Percentiles rank a stretch among this genome's conserved stretches.
Conservation (phyloP, 31 red algal species). For the Porphyra umbilicalis region DNA sequence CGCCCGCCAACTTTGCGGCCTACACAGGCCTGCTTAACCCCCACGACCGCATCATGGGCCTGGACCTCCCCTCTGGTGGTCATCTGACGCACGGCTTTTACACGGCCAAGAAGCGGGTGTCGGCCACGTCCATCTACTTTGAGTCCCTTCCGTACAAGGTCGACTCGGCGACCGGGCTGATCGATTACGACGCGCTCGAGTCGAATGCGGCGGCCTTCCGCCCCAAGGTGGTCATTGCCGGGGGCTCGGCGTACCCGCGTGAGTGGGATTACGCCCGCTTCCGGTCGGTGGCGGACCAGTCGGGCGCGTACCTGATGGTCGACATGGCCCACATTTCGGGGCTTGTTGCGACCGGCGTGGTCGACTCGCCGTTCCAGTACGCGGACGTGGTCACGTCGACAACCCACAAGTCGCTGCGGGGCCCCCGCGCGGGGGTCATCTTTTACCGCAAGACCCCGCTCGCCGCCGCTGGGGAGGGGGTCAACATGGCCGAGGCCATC, state of each 20-base stretch:
- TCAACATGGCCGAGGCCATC: conserved; percentile 68
- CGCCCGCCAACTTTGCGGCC: conserved; percentile 96
- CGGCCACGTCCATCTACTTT: conserved; percentile 94
- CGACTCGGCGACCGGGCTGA: conserved; percentile 53
- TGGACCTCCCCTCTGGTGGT: conserved; percentile 85
- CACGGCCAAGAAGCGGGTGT: conserved; percentile 80
- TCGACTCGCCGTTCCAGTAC: conserved; percentile 69
- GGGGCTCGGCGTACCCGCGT: conserved; percentile 88
- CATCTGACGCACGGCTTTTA: conserved; percentile 99
- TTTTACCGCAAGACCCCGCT: conserved; percentile 67
- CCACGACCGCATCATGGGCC: conserved; percentile 98
- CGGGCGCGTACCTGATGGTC: conserved; percentile 84
- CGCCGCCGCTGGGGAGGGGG: conserved; percentile 25
- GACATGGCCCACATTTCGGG: conserved; percentile 99
- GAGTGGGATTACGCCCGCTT: conserved; percentile 97
- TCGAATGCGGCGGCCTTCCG: conserved; percentile 49
- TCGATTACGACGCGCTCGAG: conserved; percentile 88
- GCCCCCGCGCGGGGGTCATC: conserved; percentile 92
- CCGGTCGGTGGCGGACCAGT: conserved; percentile 69
- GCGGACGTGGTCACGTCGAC: conserved; percentile 95
- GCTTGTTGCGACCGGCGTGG: conserved; percentile 78
- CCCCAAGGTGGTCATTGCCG: conserved; percentile 83
- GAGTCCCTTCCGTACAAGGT: conserved; percentile 93
- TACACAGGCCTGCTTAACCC: conserved; percentile 92
- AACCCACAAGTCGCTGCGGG: conserved; percentile 98